Evolutionary conservation across 495 filamentous ascomycete species (phyloP), one percentile per base, ranked within the genome.

Genomic region (Mycothermus thermophilus): DNA sequence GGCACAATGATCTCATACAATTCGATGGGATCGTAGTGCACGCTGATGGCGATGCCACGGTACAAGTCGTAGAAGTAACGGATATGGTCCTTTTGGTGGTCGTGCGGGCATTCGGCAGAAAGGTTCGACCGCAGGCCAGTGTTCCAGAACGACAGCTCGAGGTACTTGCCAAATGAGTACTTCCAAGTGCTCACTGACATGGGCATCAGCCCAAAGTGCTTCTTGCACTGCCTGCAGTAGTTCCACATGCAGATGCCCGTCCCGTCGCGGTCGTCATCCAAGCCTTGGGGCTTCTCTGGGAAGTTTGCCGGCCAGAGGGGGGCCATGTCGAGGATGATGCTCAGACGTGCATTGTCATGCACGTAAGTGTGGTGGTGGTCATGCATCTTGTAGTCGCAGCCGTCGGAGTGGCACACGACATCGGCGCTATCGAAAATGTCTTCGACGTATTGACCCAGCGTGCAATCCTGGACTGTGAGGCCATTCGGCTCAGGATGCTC

Each of bases 101-200:
- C 87, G 48, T 99, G 92, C 3, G 80, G 78, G 47, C 92, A 99
- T 27, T 50, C 51, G n/a, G 81, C 71, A 8, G 80, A 79, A 11
- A 76, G 79, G 32, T 83, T 72, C 18, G 86, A 68, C 50, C 75
- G 81, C 26, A 95, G 57, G 32, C 84, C 79, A 35, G 70, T 79
- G 51, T 83, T 90, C 88, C 86, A 96, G 49, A 95, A 96, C 3
- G 83, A 90, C 11, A 99, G 63, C 57, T 99, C 92, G 17, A 99
- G 67, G 47, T 95, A 99, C 57, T 99, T 99, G 3, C 78, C 88
- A 48, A 99, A 92, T 0, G 92, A 96, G 54, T 99, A 99, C 55
- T 92, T 96, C 86, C 88, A 99, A 2, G 84, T 93, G 50, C 70
- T 86, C 32, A 83, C 78, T 0, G 88, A 94, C 90, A 99, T 99